Conservation (phyloP, 192 early-diverging fungal genomes). For the Backusella mclennaniae region DNA sequence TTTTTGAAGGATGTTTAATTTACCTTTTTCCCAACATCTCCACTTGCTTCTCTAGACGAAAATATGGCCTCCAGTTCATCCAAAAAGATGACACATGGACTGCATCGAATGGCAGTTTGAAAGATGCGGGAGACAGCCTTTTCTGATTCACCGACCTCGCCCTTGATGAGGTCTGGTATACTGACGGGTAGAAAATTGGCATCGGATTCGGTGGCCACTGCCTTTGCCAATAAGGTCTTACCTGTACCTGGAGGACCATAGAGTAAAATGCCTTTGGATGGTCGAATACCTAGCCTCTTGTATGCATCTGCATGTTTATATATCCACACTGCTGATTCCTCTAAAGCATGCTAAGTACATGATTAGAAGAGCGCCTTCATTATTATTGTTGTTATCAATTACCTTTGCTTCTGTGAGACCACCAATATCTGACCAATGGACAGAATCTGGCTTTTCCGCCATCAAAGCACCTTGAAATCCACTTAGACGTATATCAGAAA, state of each 20-base stretch:
- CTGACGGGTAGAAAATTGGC: slow-evolving; percentile 81
- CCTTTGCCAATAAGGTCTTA: slow-evolving; percentile 87
- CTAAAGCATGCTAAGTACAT: slow-evolving; percentile 48
- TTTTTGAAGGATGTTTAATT: neutral
- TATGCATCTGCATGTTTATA: slow-evolving; percentile 65
- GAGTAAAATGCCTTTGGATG: slow-evolving; percentile 81
- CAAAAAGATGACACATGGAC: slow-evolving; percentile 86
- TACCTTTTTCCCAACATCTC: slow-evolving; percentile 70
- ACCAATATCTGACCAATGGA: slow-evolving; percentile 80
- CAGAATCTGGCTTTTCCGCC: slow-evolving; percentile 44
- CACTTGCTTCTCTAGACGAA: slow-evolving; percentile 62
- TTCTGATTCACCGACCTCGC: slow-evolving; percentile 92
- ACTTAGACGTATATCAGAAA: slow-evolving; percentile 32
- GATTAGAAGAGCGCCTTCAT: neutral
- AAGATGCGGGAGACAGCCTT: slow-evolving; percentile 83
- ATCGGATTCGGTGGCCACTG: slow-evolving; percentile 75
- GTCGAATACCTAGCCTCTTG: slow-evolving; percentile 62
- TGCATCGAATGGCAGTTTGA: slow-evolving; percentile 60
- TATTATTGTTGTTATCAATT: neutral
- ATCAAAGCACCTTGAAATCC: slow-evolving; percentile 34
- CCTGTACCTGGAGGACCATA: slow-evolving; percentile 91
- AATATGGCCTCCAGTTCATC: slow-evolving; percentile 95
- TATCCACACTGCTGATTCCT: slow-evolving; percentile 82
- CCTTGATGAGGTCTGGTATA: slow-evolving; percentile 82
- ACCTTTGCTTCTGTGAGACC: slow-evolving; percentile 74